Conservation (phyloP, 257 asterid species). For the Salvia splendens region DNA sequence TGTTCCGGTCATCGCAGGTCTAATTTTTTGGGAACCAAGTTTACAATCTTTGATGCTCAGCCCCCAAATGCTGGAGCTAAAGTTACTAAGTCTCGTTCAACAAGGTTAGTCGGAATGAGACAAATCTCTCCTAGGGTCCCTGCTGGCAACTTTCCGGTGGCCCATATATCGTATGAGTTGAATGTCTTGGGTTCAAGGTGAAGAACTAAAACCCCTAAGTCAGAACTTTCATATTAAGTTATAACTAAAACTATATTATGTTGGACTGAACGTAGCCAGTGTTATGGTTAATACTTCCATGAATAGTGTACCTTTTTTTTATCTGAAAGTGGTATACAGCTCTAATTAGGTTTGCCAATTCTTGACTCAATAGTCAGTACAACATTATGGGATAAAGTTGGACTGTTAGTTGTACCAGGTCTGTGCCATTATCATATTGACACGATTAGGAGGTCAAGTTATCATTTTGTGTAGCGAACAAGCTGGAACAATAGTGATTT, state of each 20-base stretch:
- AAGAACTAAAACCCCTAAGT: constrained; percentile 18
- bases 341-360: not conserved
- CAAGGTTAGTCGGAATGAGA: constrained; percentile 68
- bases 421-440: not conserved
- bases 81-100: constrained; percentile 69
- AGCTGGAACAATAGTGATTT: not conserved
- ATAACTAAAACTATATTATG: not conserved
- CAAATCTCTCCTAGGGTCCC: constrained; percentile 91
- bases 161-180: constrained; percentile 81
- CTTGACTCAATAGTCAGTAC: not conserved
- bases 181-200: constrained; percentile 94
- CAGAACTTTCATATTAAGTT: not conserved
- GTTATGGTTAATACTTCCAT: not conserved
- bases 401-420: not conserved
- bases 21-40: constrained; percentile 93
- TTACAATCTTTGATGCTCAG: constrained; percentile 86
- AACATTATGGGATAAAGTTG: too few relatives aligned
- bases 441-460: not conserved
- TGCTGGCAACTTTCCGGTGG: constrained; percentile 84
- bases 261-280: constrained; percentile 6
- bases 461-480: not conserved
- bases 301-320: not conserved
- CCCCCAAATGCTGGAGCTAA: constrained; percentile 69
- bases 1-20: constrained; percentile 56
- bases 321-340: not conserved